Evolutionary conservation across 495 filamentous ascomycete species (phyloP).

Genomic region (Lindgomyces ingoldianus): DNA sequence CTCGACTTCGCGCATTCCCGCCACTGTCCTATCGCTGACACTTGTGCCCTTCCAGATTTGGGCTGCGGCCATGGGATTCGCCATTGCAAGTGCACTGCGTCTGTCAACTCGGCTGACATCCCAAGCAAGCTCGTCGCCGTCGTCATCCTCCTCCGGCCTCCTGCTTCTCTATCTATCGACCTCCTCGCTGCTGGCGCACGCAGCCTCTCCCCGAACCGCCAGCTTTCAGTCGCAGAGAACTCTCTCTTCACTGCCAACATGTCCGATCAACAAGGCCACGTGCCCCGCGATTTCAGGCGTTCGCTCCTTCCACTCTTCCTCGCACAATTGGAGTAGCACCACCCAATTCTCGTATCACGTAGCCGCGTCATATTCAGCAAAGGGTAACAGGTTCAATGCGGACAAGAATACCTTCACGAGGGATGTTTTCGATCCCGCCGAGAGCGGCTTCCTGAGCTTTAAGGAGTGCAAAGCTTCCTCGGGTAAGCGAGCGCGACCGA

Average conservation of each 20-base stretch:
- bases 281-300: constrained; percentile 20
- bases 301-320: constrained; percentile 24
- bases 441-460: constrained; percentile 22
- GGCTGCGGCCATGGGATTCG: constrained; percentile 31
- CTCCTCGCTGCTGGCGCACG: constrained; percentile 23
- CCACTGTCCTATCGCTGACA: constrained; percentile 12
- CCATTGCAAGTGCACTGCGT: constrained; percentile 23
- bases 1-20: background rate
- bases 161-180: constrained; percentile 31
- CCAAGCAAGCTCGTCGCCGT: constrained; percentile 13
- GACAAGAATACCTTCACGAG: constrained; percentile 34
- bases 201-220: constrained; percentile 1
- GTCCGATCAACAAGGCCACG: constrained; percentile 14
- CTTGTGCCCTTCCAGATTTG: constrained; percentile 14
- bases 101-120: constrained; percentile 9
- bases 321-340: constrained; percentile 18
- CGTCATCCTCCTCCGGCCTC: constrained; percentile 16
- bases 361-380: constrained; percentile 73
- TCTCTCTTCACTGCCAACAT: constrained; percentile 11
- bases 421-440: constrained; percentile 26
- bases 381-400: constrained; percentile 72
- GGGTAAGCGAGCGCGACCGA: constrained; percentile 61
- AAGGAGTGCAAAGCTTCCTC: constrained; percentile 44
- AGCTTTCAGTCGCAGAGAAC: constrained; percentile 1
- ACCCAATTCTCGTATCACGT: constrained; percentile 62